Evolutionary conservation across 176 grass and related monocot species (phyloP).

Genomic region (Bolboschoenus planiculmis): DNA sequence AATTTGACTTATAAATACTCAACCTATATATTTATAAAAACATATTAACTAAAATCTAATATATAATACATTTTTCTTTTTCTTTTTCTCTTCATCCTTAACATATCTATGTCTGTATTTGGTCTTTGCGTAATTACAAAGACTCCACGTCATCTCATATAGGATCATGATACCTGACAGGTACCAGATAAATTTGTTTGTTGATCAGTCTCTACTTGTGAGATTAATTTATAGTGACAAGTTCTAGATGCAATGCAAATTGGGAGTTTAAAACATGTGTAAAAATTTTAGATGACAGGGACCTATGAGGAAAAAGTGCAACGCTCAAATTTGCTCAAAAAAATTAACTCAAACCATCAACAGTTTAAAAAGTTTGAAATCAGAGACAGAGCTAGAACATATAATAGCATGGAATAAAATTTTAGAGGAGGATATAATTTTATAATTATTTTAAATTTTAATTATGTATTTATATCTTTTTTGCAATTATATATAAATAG

Average conservation of each 20-base stretch:
- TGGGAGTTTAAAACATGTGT: not conserved
- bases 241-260: not conserved
- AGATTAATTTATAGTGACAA: not conserved
- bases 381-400: no score
- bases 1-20: no score
- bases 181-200: not conserved
- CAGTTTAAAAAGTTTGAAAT: no score
- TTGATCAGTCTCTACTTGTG: not conserved
- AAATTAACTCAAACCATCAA: no score
- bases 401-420: no score
- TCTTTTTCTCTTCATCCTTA: not conserved
- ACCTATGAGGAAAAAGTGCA: not conserved
- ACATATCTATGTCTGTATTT: not conserved
- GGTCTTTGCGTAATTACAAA: not conserved
- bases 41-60: no score
- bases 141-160: not conserved
- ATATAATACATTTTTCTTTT: not conserved
- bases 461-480: no score
- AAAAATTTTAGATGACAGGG: not conserved
- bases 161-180: not conserved
- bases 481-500: no score
- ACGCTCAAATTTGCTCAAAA: not conserved
- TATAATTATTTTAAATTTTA: no score
- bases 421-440: no score
- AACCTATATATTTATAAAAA: no score